Base-by-base conservation (phyloP, 2,329 filamentous ascomycete species). In the Cytospora piceae region DNA sequence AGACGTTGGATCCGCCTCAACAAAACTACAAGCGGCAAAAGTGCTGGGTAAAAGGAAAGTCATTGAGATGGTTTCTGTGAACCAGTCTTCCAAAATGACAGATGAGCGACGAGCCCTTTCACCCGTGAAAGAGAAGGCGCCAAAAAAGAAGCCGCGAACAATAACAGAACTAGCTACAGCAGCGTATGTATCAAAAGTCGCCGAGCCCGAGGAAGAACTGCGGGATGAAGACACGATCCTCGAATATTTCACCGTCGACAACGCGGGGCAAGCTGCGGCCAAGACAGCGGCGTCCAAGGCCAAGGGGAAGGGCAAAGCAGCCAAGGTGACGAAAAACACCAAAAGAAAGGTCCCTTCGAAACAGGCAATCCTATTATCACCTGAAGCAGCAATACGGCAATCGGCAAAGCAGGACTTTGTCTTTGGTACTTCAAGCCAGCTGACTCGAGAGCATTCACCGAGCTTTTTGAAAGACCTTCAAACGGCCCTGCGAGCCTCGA, bases 381-480 rank as follows among this genome's bases (percentile, higher is more conserved):
- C 92, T 0, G 80, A 79, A 57, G 85, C 89, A 29, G 93, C 92
- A 1, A 77, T 89, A 53, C 85, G 85, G 61, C 84, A 90, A 70
- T 84, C 90, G 17, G 81, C 85, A 3, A 80, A 84, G 1, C 93
- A 95, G 74, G 87, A 93, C 67, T 91, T 94, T 72, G 78, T 96
- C 0, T 96, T 96, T 76, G 93, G 92, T 1, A 95, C 92, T 0
- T 94, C 90, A 1, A 96, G 93, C 74, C 93, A 96, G 74, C 78
- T 96, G 29, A 90, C 89, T 17, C 80, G 84, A 63, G 90, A 93
- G 64, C 87, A 93, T 42, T 91, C 90, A 0, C 90, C 90, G 0
- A 85, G 84, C 0, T 83, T 88, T 29, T 75, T 91, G 20, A 82
- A 83, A 34, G 84, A 90, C 55, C 76, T 91, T 24, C 87, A 91